phyloP scores from a whole-genome alignment of 441 rosid genomes.

The Brassica hybrid region DNA sequence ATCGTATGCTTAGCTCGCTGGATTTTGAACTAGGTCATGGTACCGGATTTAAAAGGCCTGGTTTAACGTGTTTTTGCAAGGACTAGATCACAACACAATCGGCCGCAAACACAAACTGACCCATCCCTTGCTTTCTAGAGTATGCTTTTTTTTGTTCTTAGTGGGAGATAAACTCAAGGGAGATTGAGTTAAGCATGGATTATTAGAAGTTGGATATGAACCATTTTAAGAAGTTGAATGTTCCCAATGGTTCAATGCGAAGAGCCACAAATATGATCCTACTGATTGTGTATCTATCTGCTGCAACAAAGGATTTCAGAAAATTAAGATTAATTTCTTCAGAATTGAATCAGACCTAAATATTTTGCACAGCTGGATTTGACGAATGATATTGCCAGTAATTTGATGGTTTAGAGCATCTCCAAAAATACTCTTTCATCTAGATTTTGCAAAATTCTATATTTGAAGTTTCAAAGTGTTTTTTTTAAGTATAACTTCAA shows the following conservation, averaged over 20 bases:
- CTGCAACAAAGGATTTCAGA: neutral
- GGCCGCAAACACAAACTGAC: neutral
- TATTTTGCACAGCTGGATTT: constrained; percentile 3
- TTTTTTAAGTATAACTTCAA: no score
- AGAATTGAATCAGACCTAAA: neutral
- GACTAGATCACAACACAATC: neutral
- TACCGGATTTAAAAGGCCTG: neutral
- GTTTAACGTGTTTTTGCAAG: neutral
- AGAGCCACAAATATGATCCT: neutral
- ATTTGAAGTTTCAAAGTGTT: no score
- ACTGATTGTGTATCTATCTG: neutral
- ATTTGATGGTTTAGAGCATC: neutral
- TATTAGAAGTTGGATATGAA: no score
- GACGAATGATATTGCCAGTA: neutral
- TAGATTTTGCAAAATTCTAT: no score
- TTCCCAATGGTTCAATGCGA: neutral
- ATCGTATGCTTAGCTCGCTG: neutral
- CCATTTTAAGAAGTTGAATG: neutral
- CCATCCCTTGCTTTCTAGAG: neutral
- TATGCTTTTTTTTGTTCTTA: neutral
- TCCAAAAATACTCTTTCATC: no score
- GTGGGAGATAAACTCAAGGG: neutral
- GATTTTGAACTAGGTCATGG: neutral
- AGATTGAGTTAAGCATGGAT: neutral
- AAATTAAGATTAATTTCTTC: neutral